These are phyloP conservation scores for Posidonia australis DNA, from an alignment of 106 monocot genomes.

Conservation along the genomic window DNA sequence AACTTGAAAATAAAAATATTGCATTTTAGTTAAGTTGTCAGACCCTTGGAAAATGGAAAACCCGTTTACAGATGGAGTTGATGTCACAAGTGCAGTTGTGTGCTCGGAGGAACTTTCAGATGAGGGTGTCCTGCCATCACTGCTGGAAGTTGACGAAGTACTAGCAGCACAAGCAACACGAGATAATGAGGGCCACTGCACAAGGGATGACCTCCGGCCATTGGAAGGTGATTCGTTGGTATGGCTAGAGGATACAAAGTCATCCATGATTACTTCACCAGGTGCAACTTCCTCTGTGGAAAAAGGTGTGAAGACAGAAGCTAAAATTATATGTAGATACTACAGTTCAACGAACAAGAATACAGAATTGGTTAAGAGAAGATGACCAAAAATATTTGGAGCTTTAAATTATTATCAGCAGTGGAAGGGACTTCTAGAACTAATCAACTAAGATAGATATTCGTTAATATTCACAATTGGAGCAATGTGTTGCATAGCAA, in stretches of 20 bases:
- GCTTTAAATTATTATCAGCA: too few species aligned
- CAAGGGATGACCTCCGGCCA: background rate
- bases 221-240: background rate
- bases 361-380: too few species aligned
- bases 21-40: conserved; percentile 1
- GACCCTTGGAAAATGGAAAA: conserved; percentile 77
- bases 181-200: conserved; percentile 7
- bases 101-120: conserved; percentile 28
- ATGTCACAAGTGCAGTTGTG: conserved; percentile 23
- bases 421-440: too few species aligned
- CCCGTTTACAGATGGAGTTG: conserved; percentile 37
- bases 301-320: background rate
- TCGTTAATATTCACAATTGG: too few species aligned
- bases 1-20: background rate
- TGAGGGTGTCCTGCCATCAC: conserved; percentile 3
- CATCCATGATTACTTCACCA: background rate
- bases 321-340: background rate
- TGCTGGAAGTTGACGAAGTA: conserved; percentile 5
- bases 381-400: too few species aligned
- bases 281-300: background rate
- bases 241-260: conserved; percentile 9
- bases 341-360: too few species aligned
- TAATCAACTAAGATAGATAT: too few species aligned
- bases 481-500: background rate
- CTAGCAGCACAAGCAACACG: conserved; percentile 10